phyloP scores from a whole-genome alignment of 2,329 filamentous ascomycete species.

The Aspergillus pseudotamarii region DNA sequence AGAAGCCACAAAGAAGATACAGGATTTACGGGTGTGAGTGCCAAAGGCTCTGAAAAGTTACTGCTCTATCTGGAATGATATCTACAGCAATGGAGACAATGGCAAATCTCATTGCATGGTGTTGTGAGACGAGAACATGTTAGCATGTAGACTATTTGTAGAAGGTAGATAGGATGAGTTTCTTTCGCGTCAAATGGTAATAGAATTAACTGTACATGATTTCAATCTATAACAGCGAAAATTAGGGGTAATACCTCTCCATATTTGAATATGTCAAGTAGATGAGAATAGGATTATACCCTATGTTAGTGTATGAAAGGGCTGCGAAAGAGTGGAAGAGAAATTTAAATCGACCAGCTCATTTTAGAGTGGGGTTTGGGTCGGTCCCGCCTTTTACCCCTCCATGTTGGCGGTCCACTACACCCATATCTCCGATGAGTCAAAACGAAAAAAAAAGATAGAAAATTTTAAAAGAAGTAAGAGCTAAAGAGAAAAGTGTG shows the following conservation, averaged over 20 bases:
- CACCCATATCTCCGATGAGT: neutral
- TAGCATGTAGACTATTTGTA: neutral
- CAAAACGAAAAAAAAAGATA: neutral
- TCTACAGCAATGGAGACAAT: neutral
- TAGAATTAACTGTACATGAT: neutral
- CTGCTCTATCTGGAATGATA: neutral
- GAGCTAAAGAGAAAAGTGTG: neutral
- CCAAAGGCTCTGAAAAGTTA: neutral
- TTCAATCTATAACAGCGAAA: neutral
- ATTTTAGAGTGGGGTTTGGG: neutral
- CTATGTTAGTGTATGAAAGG: neutral
- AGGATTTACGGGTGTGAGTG: conserved; percentile 43
- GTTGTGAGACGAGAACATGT: neutral
- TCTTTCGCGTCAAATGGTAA: neutral
- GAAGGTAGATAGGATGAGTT: neutral
- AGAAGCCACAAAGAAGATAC: conserved; percentile 44
- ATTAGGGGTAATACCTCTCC: neutral
- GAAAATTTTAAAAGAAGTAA: neutral
- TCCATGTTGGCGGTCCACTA: neutral
- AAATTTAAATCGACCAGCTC: neutral
- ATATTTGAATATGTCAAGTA: neutral
- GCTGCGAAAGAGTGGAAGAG: neutral
- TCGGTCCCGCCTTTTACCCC: conserved; percentile 5
- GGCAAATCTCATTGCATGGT: neutral
- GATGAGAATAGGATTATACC: neutral